Base-by-base conservation (phyloP, 2,329 filamentous ascomycete genomes). In the Diaporthe australafricana region DNA sequence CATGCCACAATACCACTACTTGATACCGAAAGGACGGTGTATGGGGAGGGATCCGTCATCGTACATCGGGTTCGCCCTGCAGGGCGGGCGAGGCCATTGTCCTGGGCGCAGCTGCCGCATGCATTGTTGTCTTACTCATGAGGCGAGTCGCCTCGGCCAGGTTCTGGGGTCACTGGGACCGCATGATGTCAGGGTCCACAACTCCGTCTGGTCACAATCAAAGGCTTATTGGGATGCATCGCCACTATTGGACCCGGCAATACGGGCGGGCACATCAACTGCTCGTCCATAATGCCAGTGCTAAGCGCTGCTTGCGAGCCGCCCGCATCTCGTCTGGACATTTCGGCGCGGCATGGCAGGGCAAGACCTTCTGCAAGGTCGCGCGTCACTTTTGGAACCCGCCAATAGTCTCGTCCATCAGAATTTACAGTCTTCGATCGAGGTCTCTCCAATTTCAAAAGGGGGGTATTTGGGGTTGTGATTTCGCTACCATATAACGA, bases 401-500 rank as follows among this genome's bases (percentile, higher is more conserved):
- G n/a, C 45, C n/a, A 48, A 47, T 50, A 56, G 42, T 69, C 40
- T 30, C 65, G 55, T 48, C 53, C 25, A 52, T 45, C 55, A 60
- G 22, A 27, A 50, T 60, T 16, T 12, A 32, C 16, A 20, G 42
- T 40, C 53, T 57, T 27, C 53, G 17, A 42, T 32, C 11, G 8
- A 27, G 35, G 47, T 35, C 12, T 35, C 17, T 27, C 66, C 45
- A 17, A 22, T 45, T 22, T 20, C 16, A 55, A 20, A 20, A 22
- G 60, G 50, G 63, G 48, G 47, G 70, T 71, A 62, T 73, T 71
- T 60, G 45, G 65, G 62, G 65, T 71, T 57, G 52, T 73, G 69
- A 66, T 65, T 71, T 68, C 38, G 63, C 72, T 73, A 73, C 72
- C 56, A 52, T 63, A 63, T 68, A 56, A 71, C 65, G 65, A 68